A percentile compares a stretch with the other conserved stretches of the same genome.
Conservation (phyloP, 129 eudicot species). For the Solidago caesia region DNA sequence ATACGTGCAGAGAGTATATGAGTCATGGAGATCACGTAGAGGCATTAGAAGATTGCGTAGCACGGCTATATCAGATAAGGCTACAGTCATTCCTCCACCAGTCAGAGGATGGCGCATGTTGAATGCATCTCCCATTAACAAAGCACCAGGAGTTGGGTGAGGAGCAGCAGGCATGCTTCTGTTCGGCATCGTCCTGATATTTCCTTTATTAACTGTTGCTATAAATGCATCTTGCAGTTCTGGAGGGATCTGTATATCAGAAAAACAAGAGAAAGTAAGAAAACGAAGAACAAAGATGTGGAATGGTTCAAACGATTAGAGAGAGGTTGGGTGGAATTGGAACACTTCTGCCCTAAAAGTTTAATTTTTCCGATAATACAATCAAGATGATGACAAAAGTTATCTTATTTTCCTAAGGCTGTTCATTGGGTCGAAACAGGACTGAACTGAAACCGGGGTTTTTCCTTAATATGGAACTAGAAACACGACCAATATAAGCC, state of each 20-base stretch:
- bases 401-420: no score
- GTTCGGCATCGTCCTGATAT: constrained; percentile 80
- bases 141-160: constrained; percentile 84
- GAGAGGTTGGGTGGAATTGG: no score
- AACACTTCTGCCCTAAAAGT: no score
- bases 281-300: neutral
- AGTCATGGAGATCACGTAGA: constrained; percentile 61
- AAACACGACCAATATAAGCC: no score
- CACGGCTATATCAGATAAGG: constrained; percentile 74
- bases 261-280: constrained; percentile 5
- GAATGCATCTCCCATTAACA: constrained; percentile 91
- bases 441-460: no score
- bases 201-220: constrained; percentile 70
- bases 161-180: constrained; percentile 98
- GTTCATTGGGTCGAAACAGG: no score
- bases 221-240: constrained; percentile 64
- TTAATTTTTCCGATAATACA: no score
- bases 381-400: no score
- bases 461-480: no score
- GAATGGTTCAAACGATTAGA: no score
- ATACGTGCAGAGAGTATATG: constrained; percentile 69
- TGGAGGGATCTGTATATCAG: constrained; percentile 50
- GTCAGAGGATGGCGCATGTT: constrained; percentile 95
- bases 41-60: constrained; percentile 82
- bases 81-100: constrained; percentile 97